phyloP scores from a whole-genome alignment of 768 basidiomycete genomes.

The Dentipellis fragilis region DNA sequence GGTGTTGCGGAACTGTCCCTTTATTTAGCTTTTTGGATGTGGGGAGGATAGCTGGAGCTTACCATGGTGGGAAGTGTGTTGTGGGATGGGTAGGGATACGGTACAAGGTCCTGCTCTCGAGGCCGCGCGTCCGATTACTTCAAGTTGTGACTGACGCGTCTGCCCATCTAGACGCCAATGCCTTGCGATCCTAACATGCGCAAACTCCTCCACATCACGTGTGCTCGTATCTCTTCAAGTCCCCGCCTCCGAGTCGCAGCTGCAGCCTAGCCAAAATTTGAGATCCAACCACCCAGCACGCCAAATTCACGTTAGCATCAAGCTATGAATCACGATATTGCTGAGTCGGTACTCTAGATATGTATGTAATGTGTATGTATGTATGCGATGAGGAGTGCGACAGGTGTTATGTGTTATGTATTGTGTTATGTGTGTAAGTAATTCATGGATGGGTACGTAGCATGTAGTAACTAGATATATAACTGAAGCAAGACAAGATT shows the following conservation, averaged over 20 bases:
- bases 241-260: too few relatives aligned
- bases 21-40: neutral
- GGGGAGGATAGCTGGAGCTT: neutral
- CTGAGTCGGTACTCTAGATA: neutral
- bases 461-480: too few relatives aligned
- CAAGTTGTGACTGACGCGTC: conserved; percentile 3
- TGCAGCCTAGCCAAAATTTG: too few relatives aligned
- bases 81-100: neutral
- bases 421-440: too few relatives aligned
- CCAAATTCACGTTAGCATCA: too few relatives aligned
- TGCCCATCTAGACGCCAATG: neutral
- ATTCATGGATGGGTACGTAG: too few relatives aligned
- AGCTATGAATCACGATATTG: neutral
- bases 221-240: neutral
- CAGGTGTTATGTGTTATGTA: too few relatives aligned
- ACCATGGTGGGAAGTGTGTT: neutral
- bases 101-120: neutral
- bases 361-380: neutral
- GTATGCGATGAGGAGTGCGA: neutral
- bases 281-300: too few relatives aligned
- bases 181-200: conserved; percentile 3
- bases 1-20: conserved; percentile 78
- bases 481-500: too few relatives aligned
- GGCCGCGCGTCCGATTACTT: neutral
- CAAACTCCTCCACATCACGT: conserved; percentile 1